Evolutionary conservation across 495 filamentous ascomycete species (phyloP).

Genomic region (Talaromyces thailandensis): DNA sequence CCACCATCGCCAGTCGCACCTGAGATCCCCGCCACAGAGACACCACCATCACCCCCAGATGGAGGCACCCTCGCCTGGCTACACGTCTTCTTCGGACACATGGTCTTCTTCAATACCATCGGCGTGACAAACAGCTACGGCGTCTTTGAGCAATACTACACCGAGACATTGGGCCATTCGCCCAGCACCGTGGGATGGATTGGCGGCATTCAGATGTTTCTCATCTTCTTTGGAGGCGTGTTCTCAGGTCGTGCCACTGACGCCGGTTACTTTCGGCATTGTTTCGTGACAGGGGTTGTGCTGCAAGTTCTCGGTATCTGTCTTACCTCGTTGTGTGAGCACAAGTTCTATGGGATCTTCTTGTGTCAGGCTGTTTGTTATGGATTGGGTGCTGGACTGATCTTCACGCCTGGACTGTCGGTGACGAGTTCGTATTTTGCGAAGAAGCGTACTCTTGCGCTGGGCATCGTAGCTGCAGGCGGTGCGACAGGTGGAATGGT

Average conservation of each 20-base stretch:
- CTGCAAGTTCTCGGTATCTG: constrained; percentile 51
- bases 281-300: constrained; percentile 34
- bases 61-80: constrained; percentile 20
- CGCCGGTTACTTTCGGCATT: constrained; percentile 44
- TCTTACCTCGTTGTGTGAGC: constrained; percentile 38
- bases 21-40: neutral
- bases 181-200: constrained; percentile 52
- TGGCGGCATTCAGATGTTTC: constrained; percentile 46
- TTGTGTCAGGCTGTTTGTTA: constrained; percentile 60
- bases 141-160: constrained; percentile 19
- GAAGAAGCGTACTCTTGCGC: constrained; percentile 46
- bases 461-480: constrained; percentile 52
- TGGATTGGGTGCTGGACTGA: constrained; percentile 56
- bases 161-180: constrained; percentile 22
- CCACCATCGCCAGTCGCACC: neutral
- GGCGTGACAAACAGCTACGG: constrained; percentile 25
- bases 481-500: constrained; percentile 58
- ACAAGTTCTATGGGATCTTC: constrained; percentile 41
- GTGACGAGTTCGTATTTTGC: constrained; percentile 60
- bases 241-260: constrained; percentile 50
- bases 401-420: constrained; percentile 50
- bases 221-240: constrained; percentile 42
- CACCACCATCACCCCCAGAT: constrained; percentile 16
- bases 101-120: constrained; percentile 24
- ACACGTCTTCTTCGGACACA: constrained; percentile 17